Base-by-base conservation (phyloP, 495 filamentous ascomycete genomes). In the Massariosphaeria phaeospora region DNA sequence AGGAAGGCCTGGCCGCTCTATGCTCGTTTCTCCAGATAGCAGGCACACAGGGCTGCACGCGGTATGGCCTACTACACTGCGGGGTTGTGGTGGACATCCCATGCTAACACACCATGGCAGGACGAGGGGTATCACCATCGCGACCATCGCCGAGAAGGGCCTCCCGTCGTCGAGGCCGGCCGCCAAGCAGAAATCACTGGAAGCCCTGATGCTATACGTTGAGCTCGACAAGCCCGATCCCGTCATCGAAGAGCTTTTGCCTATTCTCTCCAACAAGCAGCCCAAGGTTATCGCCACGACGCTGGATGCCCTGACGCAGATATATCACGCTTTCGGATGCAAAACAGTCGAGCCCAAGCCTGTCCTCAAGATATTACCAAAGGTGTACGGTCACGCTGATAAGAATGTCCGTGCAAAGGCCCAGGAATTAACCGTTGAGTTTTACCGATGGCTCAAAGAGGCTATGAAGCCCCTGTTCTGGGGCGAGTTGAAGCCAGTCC, bases 401-500 rank as follows among this genome's bases (percentile, higher is more conserved):
- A 99, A 99, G 70, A 97, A 96, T 67, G 94, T 99, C 12, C 84
- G 94, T 64, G 89, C 91, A 1, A 94, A 97, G 70, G 88, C 89
- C 24, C 91, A 93, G 43, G 89, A 85, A 59, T 75, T 99, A 25
- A 84, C 90, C 0, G 91, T 96, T 43, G 94, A 97, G 63, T 80
- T 99, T 38, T 99, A 97, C 70, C 77, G 94, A 67, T 99, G 94
- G 94, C 78, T 99, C 26, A 85, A 88, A 54, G 94, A 99, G 50
- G 94, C 91, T 1, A 97, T 99, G 79, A 99, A 99, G 67, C 88
- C 91, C 15, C 82, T 96, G 67, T 99, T 99, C 67, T 99, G 91
- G 89, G 80, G 80, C 35, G 94, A 97, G 35, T 70, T 99, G 53
- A 99, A 99, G 68, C 88, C 90, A 1, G 90, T 94, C 1, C 94